These are phyloP conservation scores for Fusarium luffae DNA, from an alignment of 2,329 filamentous ascomycete genomes.

Conservation along the genomic window DNA sequence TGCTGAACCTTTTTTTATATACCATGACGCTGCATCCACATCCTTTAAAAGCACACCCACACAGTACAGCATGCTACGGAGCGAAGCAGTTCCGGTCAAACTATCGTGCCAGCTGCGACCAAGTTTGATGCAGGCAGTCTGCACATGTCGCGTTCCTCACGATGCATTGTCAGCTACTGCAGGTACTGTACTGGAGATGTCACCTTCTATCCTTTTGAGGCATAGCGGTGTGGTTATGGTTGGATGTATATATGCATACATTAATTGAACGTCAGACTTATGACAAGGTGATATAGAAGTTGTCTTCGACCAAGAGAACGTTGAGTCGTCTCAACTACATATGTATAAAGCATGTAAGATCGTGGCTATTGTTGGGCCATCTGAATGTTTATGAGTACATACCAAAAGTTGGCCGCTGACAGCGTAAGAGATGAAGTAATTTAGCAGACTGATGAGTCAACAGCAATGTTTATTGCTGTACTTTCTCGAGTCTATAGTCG, in stretches of 20 bases:
- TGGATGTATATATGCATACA: constrained; percentile 1
- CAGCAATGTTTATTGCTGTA: neutral
- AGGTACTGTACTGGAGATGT: constrained; percentile 22
- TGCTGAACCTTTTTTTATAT: neutral
- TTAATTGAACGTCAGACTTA: neutral
- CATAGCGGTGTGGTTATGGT: constrained; percentile 11
- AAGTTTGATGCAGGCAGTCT: constrained; percentile 11
- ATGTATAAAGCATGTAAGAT: neutral
- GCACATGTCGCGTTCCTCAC: constrained; percentile 5
- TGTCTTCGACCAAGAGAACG: neutral
- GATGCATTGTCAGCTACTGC: constrained; percentile 27
- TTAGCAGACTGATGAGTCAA: neutral
- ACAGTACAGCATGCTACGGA: neutral
- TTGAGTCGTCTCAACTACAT: neutral
- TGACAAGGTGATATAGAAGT: constrained; percentile 2
- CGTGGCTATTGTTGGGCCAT: neutral
- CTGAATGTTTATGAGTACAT: neutral
- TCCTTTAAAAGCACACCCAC: neutral
- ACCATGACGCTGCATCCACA: neutral
- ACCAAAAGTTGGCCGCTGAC: neutral
- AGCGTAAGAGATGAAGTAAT: neutral
- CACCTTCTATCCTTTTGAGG: constrained; percentile 16
- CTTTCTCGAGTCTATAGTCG: neutral
- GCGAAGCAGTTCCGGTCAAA: neutral
- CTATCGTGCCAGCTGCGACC: neutral